A percentile compares a stretch with the other conserved stretches of the same genome.
phyloP scores from a whole-genome alignment of 2,329 filamentous ascomycete species.

The Balansia obtecta region DNA sequence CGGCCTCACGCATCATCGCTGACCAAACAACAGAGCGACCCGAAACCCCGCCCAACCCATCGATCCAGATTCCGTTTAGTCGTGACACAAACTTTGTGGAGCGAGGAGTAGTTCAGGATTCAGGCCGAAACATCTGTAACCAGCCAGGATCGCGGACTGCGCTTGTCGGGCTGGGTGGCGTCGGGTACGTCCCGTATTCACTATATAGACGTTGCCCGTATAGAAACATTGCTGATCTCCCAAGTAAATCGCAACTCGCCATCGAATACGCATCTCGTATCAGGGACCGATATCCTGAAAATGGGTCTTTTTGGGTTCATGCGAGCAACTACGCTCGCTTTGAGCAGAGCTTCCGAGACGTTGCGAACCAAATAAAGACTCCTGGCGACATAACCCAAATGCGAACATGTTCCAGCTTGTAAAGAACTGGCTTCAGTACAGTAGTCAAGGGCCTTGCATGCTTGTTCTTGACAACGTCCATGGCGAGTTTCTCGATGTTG shows the following conservation, averaged over 20 bases:
- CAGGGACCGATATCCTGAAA: conserved; percentile 13
- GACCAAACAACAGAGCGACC: too few relatives aligned
- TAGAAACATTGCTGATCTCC: background rate
- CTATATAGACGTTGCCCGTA: background rate
- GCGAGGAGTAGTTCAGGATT: conserved; percentile 12
- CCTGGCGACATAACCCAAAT: conserved; percentile 15
- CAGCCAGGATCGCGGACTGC: conserved; percentile 4
- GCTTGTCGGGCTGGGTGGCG: conserved; percentile 9
- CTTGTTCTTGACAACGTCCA: conserved; percentile 14
- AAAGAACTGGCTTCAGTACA: conserved; percentile 14
- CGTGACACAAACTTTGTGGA: background rate
- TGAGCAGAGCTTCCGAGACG: conserved; percentile 21
- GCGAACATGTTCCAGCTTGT: conserved; percentile 20
- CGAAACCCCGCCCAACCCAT: conserved; percentile 13
- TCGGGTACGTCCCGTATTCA: conserved; percentile 6
- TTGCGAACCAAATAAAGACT: conserved; percentile 19
- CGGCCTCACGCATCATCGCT: too few relatives aligned
- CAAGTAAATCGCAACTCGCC: conserved; percentile 16
- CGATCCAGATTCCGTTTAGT: conserved; percentile 14
- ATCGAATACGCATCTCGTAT: conserved; percentile 24
- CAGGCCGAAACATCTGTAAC: conserved; percentile 15
- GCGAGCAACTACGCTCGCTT: conserved; percentile 20
- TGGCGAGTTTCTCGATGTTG: conserved; percentile 1
- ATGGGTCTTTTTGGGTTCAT: conserved; percentile 27
- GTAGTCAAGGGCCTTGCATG: conserved; percentile 12